These are phyloP conservation scores for Ilex asprella DNA, from an alignment of 257 asterid species.

Conservation along the genomic window DNA sequence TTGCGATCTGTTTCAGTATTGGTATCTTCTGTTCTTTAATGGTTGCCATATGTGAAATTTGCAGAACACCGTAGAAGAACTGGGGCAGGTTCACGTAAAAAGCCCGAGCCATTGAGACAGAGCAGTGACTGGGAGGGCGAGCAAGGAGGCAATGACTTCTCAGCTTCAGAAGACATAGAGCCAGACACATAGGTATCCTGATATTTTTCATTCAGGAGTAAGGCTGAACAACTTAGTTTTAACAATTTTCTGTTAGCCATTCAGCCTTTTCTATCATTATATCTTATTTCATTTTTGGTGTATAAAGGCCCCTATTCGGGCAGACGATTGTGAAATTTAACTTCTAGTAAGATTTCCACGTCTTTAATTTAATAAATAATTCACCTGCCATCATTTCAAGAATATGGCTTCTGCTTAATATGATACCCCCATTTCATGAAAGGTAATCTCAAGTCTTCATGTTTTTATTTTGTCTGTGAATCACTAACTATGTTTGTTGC, in stretches of 20 bases:
- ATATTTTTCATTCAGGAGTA: slow-evolving; percentile 7
- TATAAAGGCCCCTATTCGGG: slow-evolving; percentile 36
- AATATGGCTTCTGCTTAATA: background rate
- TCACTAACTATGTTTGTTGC: too few relatives aligned
- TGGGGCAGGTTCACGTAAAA: slow-evolving; percentile 34
- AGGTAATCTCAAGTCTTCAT: too few relatives aligned
- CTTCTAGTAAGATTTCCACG: background rate
- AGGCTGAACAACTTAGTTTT: background rate
- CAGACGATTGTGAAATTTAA: slow-evolving; percentile 7
- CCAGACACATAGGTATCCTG: slow-evolving; percentile 31
- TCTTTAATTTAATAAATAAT: background rate
- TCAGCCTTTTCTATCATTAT: slow-evolving; percentile 12
- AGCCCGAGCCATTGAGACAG: slow-evolving; percentile 18
- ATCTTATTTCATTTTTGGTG: slow-evolving; percentile 22
- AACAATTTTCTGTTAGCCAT: slow-evolving; percentile 2
- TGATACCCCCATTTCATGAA: too few relatives aligned
- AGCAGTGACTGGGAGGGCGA: slow-evolving; percentile 46
- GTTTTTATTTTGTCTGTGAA: too few relatives aligned
- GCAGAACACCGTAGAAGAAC: slow-evolving; percentile 54
- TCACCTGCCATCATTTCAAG: background rate
- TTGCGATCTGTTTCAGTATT: background rate
- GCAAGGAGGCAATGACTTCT: slow-evolving; percentile 31
- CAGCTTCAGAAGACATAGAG: slow-evolving; percentile 53
- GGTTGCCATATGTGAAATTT: background rate
- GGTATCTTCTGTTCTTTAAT: background rate